These are phyloP conservation scores for Coccomyxa subellipsoidea DNA, from an alignment of 163 green algal genomes.

Conservation along the genomic window DNA sequence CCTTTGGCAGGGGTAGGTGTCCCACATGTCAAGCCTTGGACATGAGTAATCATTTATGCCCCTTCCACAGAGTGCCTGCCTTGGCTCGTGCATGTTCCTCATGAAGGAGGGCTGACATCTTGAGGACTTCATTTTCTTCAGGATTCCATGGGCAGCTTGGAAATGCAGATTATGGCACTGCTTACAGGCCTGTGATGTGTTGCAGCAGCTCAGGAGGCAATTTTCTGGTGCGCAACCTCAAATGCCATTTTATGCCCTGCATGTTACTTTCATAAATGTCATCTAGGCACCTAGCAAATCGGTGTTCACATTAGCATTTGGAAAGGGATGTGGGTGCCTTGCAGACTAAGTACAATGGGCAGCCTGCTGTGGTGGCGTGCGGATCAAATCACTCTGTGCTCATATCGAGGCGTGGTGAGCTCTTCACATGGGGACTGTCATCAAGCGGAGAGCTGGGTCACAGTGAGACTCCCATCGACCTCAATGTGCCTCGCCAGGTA, in stretches of 20 bases:
- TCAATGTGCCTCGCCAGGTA: conserved; percentile 56
- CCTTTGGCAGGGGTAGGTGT: neutral
- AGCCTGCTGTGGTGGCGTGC: conserved; percentile 67
- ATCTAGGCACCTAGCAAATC: neutral
- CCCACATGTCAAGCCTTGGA: neutral
- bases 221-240: neutral
- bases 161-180: conserved; percentile 42
- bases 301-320: no score
- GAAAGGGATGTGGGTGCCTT: no score
- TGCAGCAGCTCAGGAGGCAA: neutral
- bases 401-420: conserved; percentile 69
- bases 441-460: conserved; percentile 77
- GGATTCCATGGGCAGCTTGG: conserved; percentile 87
- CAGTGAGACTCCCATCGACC: conserved; percentile 57
- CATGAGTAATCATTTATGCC: neutral
- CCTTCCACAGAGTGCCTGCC: neutral
- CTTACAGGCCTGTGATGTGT: neutral
- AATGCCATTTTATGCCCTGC: neutral
- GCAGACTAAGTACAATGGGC: conserved; percentile 41
- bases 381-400: conserved; percentile 58
- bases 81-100: neutral
- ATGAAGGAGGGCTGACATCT: neutral
- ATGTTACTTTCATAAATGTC: neutral
- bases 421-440: conserved; percentile 83
- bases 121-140: conserved; percentile 14